Evolutionary conservation across 148 eudicot genomes (phyloP).

Genomic region (Selenicereus undatus): DNA sequence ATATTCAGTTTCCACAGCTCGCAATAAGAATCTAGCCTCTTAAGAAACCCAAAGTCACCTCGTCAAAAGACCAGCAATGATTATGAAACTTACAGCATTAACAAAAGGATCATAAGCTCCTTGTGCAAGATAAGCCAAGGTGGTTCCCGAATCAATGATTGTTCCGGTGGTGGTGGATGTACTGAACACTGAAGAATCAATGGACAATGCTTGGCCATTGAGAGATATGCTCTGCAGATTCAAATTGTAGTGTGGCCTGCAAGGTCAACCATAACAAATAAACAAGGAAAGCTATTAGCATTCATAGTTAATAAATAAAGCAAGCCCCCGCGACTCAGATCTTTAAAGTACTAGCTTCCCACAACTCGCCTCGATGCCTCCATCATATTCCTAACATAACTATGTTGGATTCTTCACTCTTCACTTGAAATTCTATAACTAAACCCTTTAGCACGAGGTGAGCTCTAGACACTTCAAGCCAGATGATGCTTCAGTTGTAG

Average conservation of each 20-base stretch:
- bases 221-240: conserved; percentile 81
- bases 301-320: background rate
- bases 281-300: background rate
- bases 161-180: conserved; percentile 74
- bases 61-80: background rate
- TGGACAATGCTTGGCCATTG: conserved; percentile 58
- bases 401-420: background rate
- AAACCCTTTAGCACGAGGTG: too few species aligned
- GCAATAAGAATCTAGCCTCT: background rate
- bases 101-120: conserved; percentile 85
- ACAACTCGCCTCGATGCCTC: background rate
- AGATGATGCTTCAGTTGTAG: too few species aligned
- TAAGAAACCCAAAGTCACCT: background rate
- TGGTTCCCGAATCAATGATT: conserved; percentile 92
- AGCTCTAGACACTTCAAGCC: too few species aligned
- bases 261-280: conserved; percentile 12
- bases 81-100: conserved; percentile 55
- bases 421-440: too few species aligned
- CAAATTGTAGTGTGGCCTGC: conserved; percentile 94
- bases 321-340: background rate
- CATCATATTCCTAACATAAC: background rate
- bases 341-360: background rate
- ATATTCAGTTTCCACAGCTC: too few species aligned
- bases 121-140: conserved; percentile 90
- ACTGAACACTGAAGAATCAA: conserved; percentile 63